Conservation (phyloP, 2,329 filamentous ascomycete species). For the Aureobasidium zeae region DNA sequence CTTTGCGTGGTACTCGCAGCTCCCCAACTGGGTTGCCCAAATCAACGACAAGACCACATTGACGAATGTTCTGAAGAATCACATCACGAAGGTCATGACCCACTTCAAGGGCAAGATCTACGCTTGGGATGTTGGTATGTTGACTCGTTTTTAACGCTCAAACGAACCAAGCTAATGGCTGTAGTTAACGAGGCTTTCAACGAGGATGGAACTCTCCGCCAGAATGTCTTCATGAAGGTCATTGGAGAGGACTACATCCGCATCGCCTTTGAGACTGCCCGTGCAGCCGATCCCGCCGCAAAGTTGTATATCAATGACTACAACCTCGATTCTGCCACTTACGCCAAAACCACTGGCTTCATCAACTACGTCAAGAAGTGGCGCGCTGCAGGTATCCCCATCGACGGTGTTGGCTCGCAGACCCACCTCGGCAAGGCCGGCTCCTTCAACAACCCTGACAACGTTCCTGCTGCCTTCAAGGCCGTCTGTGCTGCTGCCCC, state of each 20-base stretch:
- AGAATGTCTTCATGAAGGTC: conserved; percentile 56
- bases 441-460: conserved; percentile 30
- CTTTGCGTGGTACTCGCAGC: conserved; percentile 51
- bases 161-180: too few relatives aligned
- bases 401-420: conserved; percentile 56
- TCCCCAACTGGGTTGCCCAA: conserved; percentile 48
- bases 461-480: conserved; percentile 42
- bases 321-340: conserved; percentile 50
- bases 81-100: conserved; percentile 49
- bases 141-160: neutral
- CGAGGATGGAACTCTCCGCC: conserved; percentile 54
- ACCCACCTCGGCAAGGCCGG: conserved; percentile 39
- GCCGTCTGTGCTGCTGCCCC: conserved; percentile 41
- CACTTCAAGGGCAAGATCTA: conserved; percentile 56
- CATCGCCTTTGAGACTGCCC: conserved; percentile 61
- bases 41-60: conserved; percentile 46
- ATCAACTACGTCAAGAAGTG: conserved; percentile 53
- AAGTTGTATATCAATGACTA: conserved; percentile 70
- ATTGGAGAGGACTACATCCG: conserved; percentile 61
- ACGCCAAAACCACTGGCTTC: conserved; percentile 51
- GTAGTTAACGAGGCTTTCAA: conserved; percentile 19
- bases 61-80: conserved; percentile 48
- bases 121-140: conserved; percentile 34
- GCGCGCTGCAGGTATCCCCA: conserved; percentile 52
- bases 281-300: conserved; percentile 54